phyloP scores from a whole-genome alignment of 1,139 yeast genomes.

The Candida freyschussii region DNA sequence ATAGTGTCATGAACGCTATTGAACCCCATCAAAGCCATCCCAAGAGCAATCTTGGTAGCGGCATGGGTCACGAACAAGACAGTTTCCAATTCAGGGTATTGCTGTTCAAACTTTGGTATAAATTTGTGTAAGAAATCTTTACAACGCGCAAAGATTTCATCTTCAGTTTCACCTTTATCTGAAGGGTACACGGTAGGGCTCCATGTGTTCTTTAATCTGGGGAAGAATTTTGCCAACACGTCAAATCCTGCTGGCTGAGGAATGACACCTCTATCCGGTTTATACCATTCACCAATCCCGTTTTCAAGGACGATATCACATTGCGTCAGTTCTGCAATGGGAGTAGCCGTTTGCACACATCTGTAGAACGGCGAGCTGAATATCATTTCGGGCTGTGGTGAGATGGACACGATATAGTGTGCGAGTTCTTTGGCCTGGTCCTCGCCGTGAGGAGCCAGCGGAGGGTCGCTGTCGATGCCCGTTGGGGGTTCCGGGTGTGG shows the following conservation, averaged over 20 bases:
- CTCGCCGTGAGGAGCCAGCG: slow-evolving; percentile 72
- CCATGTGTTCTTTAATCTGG: slow-evolving; percentile 40
- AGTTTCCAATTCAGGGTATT: slow-evolving; percentile 50
- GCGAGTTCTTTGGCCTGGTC: slow-evolving; percentile 78
- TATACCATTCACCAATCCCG: slow-evolving; percentile 73
- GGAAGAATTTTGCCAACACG: slow-evolving; percentile 46
- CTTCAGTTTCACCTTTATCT: slow-evolving; percentile 59
- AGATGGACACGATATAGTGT: slow-evolving; percentile 38
- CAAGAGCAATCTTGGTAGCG: slow-evolving; percentile 76
- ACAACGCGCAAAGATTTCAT: slow-evolving; percentile 56
- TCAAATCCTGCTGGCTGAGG: slow-evolving; percentile 57
- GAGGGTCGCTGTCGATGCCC: slow-evolving; percentile 78
- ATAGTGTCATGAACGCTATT: slow-evolving; percentile 40
- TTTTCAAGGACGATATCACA: slow-evolving; percentile 59
- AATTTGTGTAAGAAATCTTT: slow-evolving; percentile 45
- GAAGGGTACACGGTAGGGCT: slow-evolving; percentile 51
- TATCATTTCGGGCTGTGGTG: slow-evolving; percentile 56
- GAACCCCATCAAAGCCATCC: slow-evolving; percentile 57
- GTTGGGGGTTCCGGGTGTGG: slow-evolving; percentile 77
- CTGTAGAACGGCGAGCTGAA: slow-evolving; percentile 84
- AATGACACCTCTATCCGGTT: slow-evolving; percentile 46
- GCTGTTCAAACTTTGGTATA: slow-evolving; percentile 45
- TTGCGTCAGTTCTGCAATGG: slow-evolving; percentile 53
- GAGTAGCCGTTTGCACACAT: slow-evolving; percentile 78
- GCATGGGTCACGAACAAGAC: slow-evolving; percentile 75